Evolutionary conservation across 2,329 filamentous ascomycete species (phyloP), one percentile per base, ranked within the genome.

Genomic region (Laburnicola sp.): DNA sequence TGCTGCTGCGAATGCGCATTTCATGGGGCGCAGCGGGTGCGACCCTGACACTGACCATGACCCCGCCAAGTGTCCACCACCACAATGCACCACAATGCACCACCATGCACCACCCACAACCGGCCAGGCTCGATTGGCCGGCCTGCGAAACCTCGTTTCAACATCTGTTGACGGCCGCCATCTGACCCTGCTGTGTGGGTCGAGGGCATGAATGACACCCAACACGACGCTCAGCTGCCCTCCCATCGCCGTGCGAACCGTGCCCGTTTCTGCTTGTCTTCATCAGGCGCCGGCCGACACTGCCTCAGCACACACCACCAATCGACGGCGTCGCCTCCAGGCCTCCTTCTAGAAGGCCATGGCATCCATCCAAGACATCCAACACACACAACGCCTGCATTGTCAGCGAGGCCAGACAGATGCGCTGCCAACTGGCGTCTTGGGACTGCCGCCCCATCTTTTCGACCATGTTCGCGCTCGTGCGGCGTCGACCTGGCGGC

Each of bases 221-320:
- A 31, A 25, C 32, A 45, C 47, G 30, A 16, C 53, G 23, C 23
- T 46, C 53, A 45, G 34, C 50, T 52, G 45, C 43, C 48, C 47
- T 40, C 34, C 57, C 65, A 66, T 62, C 53, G 56, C 23, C 47
- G 40, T 44, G 41, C 52, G 50, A 45, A 47, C 32, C 56, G 48
- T 51, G 35, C 28, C 37, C 36, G 34, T 52, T 53, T 56, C 49
- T 48, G 57, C 38, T 48, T 48, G 36, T 45, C 60, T 53, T 56
- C 64, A 62, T 47, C 58, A 66, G 57, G 62, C 65, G 63, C 64
- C 63, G 38, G 26, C 46, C 26, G 31, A 63, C 66, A 66, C 65
- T 60, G 66, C 66, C 65, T 64, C 65, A 51, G 26, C 45, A 48
- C 22, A 28, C 46, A 8, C 26, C 39, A 43, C 54, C 58, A 60